Evolutionary conservation across 371 early-diverging fungal species (phyloP).

Genomic region (Saksenaea vasiformis): DNA sequence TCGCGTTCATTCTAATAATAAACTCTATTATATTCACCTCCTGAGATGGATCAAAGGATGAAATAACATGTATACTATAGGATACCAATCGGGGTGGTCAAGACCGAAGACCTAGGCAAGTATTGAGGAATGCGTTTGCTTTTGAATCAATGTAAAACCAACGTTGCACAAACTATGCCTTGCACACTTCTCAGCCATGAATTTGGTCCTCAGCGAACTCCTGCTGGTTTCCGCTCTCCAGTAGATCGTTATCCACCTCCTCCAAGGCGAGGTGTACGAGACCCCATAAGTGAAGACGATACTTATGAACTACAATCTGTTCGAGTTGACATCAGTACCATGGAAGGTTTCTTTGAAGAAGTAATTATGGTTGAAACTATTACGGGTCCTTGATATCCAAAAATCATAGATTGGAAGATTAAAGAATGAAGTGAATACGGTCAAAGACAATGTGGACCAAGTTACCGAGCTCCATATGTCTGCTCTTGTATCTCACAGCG

Average conservation of each 20-base stretch:
- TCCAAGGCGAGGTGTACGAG: slow-evolving; percentile 10
- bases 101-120: not conserved
- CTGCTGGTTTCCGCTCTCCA: slow-evolving; percentile 21
- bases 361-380: slow-evolving; percentile 11
- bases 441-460: slow-evolving; percentile 37
- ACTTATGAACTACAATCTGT: slow-evolving; percentile 18
- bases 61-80: not conserved
- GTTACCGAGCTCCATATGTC: slow-evolving; percentile 37
- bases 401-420: slow-evolving; percentile 29
- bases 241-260: slow-evolving; percentile 7
- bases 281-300: slow-evolving; percentile 8
- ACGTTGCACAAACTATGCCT: not conserved
- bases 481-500: slow-evolving; percentile 34
- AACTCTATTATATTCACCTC: too few species aligned
- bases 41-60: slow-evolving; percentile 3
- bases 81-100: not conserved
- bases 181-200: slow-evolving; percentile 20
- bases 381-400: not conserved
- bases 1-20: not conserved
- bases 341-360: slow-evolving; percentile 38
- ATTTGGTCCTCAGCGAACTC: slow-evolving; percentile 32
- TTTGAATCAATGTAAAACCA: not conserved
- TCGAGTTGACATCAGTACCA: slow-evolving; percentile 20
- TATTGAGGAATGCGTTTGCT: slow-evolving; percentile 3
- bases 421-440: slow-evolving; percentile 24